Base-by-base conservation (phyloP, 202 grass and related monocot genomes). In the Alloteropsis angusta region DNA sequence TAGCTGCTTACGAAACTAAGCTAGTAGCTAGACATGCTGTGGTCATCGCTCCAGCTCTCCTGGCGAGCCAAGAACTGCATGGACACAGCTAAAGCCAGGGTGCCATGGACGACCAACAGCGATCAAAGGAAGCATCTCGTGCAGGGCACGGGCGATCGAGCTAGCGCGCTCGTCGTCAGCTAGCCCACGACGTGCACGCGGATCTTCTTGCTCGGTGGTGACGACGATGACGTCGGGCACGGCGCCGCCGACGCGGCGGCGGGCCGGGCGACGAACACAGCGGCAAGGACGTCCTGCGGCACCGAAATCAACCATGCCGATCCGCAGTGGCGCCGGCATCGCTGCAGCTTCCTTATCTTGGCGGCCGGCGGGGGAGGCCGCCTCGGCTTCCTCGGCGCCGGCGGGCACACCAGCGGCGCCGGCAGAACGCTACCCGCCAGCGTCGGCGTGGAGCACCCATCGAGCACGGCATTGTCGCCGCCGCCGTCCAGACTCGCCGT, bases 301-400 rank as follows among this genome's bases (percentile, higher is more conserved):
- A 92, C 79, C 17, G 86, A 12, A 41, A 80, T 17, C 79, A 83
- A 49, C 60, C 63, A 43, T 2, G 69, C 18, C 41, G 52, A 5
- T 11, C 36, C 15, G 38, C 12, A 32, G 21, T 16, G 22, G 71
- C 17, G 19, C 4, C 12, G 46, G 4, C 11, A 0, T 3, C 37
- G 26, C 19, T 68, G 62, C 42, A 11, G 57, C 62, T 63, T 80
- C 74, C 28, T 85, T 58, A 58, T 58, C 75, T 67, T 81, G 13
- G 37, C 32, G 3, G 22, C 54, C 22, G 54, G 4, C 9, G 54
- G 21, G 47, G 75, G n/a, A n/a, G n/a, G n/a, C n/a, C n/a, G 79
- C 79, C 65, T 69, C 4, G 83, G 85, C 50, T 92, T 92, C 71
- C 65, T 86, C 28, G 89, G 89, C n/a, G 89, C 73, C 9, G 86